These are phyloP conservation scores for Penicillium coffeae DNA, from an alignment of 495 filamentous ascomycete species.

Conservation along the genomic window DNA sequence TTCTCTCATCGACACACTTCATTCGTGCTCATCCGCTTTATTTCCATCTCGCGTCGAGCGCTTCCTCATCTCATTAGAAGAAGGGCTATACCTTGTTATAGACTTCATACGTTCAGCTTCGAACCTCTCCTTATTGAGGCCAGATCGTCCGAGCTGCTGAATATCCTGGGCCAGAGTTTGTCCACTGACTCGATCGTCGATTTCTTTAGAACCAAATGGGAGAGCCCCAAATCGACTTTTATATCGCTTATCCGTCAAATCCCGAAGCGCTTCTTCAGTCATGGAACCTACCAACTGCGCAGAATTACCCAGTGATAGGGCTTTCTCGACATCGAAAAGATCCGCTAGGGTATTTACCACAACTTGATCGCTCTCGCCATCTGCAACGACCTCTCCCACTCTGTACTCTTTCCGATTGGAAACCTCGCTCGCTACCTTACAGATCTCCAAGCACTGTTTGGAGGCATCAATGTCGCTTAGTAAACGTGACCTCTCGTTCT, in stretches of 20 bases:
- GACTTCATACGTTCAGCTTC: neutral
- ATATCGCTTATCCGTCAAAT: slow-evolving; percentile 27
- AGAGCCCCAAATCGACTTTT: slow-evolving; percentile 27
- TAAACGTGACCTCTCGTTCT: slow-evolving; percentile 21
- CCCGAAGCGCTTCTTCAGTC: slow-evolving; percentile 18
- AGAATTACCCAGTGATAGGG: slow-evolving; percentile 20
- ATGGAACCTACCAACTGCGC: slow-evolving; percentile 31
- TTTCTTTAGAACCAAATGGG: neutral
- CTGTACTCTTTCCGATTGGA: slow-evolving; percentile 27
- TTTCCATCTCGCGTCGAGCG: neutral
- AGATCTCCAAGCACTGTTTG: slow-evolving; percentile 32
- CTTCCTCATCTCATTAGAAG: slow-evolving; percentile 5
- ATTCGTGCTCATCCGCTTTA: neutral
- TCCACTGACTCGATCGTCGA: neutral
- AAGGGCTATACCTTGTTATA: neutral
- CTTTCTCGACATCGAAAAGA: slow-evolving; percentile 32
- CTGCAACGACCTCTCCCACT: slow-evolving; percentile 29
- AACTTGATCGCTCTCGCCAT: slow-evolving; percentile 31
- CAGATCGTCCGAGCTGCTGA: neutral
- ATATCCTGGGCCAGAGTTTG: neutral
- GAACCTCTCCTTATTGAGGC: neutral
- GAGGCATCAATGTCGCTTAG: slow-evolving; percentile 26
- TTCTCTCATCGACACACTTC: neutral
- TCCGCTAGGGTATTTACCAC: slow-evolving; percentile 33
- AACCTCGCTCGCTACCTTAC: slow-evolving; percentile 27